Evolutionary conservation across 371 early-diverging fungal genomes (phyloP).

Genomic region (Rhizopus sp.): DNA sequence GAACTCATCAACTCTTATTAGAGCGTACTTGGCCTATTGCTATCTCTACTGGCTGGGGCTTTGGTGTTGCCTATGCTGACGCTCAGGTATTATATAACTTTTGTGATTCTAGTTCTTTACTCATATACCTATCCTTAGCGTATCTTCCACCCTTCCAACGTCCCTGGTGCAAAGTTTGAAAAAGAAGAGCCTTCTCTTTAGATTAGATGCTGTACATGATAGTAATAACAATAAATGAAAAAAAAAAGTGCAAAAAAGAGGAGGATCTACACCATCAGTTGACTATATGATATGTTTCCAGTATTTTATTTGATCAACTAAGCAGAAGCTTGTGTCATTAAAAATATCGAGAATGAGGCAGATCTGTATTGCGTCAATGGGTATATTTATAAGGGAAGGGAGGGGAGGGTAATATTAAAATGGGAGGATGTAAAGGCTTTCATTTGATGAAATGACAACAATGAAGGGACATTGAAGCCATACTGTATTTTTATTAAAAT

Average conservation of each 20-base stretch:
- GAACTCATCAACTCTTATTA: slow-evolving; percentile 26
- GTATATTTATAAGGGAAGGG: too few species aligned
- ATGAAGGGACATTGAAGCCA: too few species aligned
- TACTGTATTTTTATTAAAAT: too few species aligned
- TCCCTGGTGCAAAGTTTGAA: slow-evolving; percentile 48
- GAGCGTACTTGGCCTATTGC: slow-evolving; percentile 91
- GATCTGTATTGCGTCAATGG: too few species aligned
- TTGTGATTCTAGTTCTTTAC: not conserved
- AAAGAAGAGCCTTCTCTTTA: slow-evolving; percentile 51
- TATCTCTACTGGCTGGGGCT: slow-evolving; percentile 83
- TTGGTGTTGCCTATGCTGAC: slow-evolving; percentile 87
- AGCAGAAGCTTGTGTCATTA: too few species aligned
- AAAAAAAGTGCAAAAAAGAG: not conserved
- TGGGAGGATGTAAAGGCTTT: too few species aligned
- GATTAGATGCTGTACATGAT: slow-evolving; percentile 1
- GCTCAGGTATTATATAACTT: slow-evolving; percentile 59
- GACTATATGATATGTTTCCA: too few species aligned
- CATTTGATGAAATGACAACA: too few species aligned
- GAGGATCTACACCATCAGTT: too few species aligned
- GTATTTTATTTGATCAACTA: too few species aligned
- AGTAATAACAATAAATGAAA: not conserved
- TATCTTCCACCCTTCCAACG: slow-evolving; percentile 50
- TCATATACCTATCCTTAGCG: slow-evolving; percentile 28
- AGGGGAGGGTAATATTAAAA: too few species aligned
- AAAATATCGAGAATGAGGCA: too few species aligned